A percentile compares a stretch with the other conserved stretches of the same genome.
Evolutionary conservation across 2,329 filamentous ascomycete species (phyloP).

Genomic region (Talaromyces sp.): DNA sequence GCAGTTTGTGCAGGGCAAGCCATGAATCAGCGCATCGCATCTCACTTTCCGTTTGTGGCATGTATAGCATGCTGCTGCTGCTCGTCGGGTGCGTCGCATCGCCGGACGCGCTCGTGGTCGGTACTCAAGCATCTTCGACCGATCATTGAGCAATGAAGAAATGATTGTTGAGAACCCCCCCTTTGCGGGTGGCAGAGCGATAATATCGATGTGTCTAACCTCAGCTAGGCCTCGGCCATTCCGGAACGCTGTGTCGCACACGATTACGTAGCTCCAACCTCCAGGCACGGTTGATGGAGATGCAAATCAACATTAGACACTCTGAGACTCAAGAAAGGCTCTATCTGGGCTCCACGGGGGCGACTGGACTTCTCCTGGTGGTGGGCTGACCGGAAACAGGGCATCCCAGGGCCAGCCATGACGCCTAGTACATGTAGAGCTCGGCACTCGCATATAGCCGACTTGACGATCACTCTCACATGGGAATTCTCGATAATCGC

Average conservation of each 20-base stretch:
- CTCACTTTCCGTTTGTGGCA: constrained; percentile 29
- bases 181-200: neutral
- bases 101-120: neutral
- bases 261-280: neutral
- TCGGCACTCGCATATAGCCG: neutral
- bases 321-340: neutral
- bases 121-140: neutral
- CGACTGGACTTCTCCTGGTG: neutral
- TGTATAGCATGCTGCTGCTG: constrained; percentile 26
- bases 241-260: neutral
- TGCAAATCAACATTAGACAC: neutral
- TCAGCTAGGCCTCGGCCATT: neutral
- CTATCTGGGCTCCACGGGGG: neutral
- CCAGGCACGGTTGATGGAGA: neutral
- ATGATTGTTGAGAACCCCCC: neutral
- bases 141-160: neutral
- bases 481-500: neutral
- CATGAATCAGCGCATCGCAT: constrained; percentile 24
- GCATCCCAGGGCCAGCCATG: neutral
- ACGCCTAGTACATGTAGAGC: neutral
- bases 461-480: neutral
- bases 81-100: constrained; percentile 22
- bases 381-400: neutral
- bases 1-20: constrained; percentile 48
- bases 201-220: neutral